Evolutionary conservation across 2,329 filamentous ascomycete species (phyloP).

Genomic region (Zasmidium angulare): DNA sequence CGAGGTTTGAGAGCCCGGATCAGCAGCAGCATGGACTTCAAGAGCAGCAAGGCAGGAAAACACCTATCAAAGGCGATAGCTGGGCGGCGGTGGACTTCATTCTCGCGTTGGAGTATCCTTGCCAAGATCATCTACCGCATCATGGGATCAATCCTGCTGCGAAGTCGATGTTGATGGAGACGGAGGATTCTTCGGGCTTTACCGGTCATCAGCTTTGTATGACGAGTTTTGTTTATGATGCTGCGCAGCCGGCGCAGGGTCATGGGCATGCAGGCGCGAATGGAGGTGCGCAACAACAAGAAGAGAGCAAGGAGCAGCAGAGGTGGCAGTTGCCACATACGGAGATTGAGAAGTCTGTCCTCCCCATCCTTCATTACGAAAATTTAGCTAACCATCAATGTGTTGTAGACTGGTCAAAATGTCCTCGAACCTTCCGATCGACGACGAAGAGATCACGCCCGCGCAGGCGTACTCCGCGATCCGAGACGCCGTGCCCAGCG

Average conservation of each 20-base stretch:
- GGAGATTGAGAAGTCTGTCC: slow-evolving; percentile 27
- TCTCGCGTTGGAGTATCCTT: slow-evolving; percentile 25
- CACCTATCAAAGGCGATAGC: slow-evolving; percentile 6
- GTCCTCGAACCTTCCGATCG: slow-evolving; percentile 19
- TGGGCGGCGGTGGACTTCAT: slow-evolving; percentile 30
- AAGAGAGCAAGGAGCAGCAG: not conserved
- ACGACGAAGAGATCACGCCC: slow-evolving; percentile 26
- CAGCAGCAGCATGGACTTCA: no score
- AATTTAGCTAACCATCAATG: not conserved
- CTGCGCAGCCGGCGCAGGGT: slow-evolving; percentile 9
- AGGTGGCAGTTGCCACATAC: slow-evolving; percentile 27
- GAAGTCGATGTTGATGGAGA: not conserved
- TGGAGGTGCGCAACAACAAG: not conserved
- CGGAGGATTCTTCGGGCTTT: not conserved
- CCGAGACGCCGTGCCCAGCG: slow-evolving; percentile 10
- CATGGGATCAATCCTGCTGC: slow-evolving; percentile 18
- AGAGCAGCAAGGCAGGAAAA: not conserved
- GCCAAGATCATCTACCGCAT: slow-evolving; percentile 22
- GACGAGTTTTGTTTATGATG: slow-evolving; percentile 20
- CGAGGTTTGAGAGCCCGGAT: no score
- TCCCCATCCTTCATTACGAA: not conserved
- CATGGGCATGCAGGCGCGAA: not conserved
- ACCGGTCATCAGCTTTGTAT: slow-evolving; percentile 22
- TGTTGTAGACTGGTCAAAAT: slow-evolving; percentile 21
- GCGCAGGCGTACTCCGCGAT: slow-evolving; percentile 26